Conservation (phyloP, 352 stramenopile species). For the Globisporangium cystogenes region DNA sequence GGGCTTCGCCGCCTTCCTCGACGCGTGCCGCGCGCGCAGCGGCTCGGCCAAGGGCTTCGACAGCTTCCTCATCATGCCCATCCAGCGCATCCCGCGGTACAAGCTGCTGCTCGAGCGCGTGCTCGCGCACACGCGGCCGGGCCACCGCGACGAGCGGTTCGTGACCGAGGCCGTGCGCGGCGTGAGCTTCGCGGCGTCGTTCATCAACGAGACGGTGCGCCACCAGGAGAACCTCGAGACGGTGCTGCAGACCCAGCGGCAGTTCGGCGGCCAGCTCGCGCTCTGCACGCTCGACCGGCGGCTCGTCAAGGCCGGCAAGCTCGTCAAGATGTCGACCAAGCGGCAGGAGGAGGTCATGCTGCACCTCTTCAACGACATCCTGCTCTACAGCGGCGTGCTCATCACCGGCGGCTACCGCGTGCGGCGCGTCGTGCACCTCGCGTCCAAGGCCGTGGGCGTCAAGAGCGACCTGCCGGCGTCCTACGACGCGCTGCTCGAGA, state of each 20-base stretch:
- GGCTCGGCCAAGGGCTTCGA: conserved; percentile 66
- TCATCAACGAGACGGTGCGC: conserved; percentile 85
- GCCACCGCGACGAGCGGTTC: conserved; percentile 57
- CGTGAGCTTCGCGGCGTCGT: conserved; percentile 49
- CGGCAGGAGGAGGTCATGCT: conserved; percentile 78
- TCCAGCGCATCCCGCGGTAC: conserved; percentile 91
- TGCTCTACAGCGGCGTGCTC: conserved; percentile 77
- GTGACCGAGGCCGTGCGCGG: conserved; percentile 54
- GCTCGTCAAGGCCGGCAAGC: conserved; percentile 55
- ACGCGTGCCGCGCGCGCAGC: conserved; percentile 46
- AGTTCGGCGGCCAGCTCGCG: conserved; percentile 67
- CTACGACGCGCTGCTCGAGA: conserved; percentile 43
- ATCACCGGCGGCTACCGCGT: conserved; percentile 71
- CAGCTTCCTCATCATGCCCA: conserved; percentile 89
- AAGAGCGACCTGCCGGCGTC: conserved; percentile 48
- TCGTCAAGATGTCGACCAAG: conserved; percentile 83
- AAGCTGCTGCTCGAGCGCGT: conserved; percentile 85
- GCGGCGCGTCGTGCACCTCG: conserved; percentile 61
- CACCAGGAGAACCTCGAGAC: conserved; percentile 78
- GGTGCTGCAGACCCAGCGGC: conserved; percentile 70
- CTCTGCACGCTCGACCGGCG: conserved; percentile 61
- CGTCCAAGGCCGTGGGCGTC: conserved; percentile 67
- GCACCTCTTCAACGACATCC: conserved; percentile 83
- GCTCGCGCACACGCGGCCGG: conserved; percentile 51
- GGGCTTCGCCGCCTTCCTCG: conserved; percentile 50